Percentiles rank a stretch among this genome's conserved stretches.
phyloP scores from a whole-genome alignment of 2,329 filamentous ascomycete genomes.

The Beauveria rudraprayagi region DNA sequence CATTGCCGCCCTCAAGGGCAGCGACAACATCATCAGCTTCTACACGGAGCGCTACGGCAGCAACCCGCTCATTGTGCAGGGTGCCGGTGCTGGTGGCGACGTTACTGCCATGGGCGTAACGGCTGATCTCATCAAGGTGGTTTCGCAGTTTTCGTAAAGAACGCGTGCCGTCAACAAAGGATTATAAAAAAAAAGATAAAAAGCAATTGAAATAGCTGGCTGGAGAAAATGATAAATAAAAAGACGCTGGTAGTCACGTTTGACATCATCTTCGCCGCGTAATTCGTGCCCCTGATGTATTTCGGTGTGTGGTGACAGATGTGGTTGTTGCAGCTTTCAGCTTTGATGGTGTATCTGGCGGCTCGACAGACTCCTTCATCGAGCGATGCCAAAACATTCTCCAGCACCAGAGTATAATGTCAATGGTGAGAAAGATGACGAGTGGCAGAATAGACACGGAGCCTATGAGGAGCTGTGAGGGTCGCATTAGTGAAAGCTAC shows the following conservation, averaged over 20 bases:
- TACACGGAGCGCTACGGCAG: slow-evolving; percentile 90
- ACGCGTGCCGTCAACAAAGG: background rate
- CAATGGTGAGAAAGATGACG: slow-evolving; percentile 39
- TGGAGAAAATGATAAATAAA: background rate
- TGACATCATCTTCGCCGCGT: slow-evolving; percentile 1
- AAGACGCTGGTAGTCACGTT: background rate
- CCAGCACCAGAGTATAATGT: slow-evolving; percentile 46
- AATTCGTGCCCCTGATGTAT: background rate
- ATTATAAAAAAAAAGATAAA: background rate
- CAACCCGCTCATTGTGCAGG: slow-evolving; percentile 90
- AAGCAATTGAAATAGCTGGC: background rate
- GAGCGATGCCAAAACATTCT: slow-evolving; percentile 26
- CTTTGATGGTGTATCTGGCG: background rate
- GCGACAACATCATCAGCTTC: slow-evolving; percentile 98
- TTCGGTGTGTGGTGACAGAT: background rate
- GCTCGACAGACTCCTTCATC: background rate
- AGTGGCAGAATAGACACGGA: slow-evolving; percentile 40
- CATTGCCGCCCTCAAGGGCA: slow-evolving; percentile 90
- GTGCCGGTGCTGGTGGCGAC: slow-evolving; percentile 86
- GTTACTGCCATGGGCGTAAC: slow-evolving; percentile 98
- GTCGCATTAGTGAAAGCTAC: background rate
- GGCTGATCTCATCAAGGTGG: slow-evolving; percentile 83
- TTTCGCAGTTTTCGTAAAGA: slow-evolving; percentile 55
- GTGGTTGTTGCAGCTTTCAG: background rate
- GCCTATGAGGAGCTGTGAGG: slow-evolving; percentile 25